phyloP scores from a whole-genome alignment of 225 moss, liverwort and hornwort genomes.

The Pseudoscleropodium purum region DNA sequence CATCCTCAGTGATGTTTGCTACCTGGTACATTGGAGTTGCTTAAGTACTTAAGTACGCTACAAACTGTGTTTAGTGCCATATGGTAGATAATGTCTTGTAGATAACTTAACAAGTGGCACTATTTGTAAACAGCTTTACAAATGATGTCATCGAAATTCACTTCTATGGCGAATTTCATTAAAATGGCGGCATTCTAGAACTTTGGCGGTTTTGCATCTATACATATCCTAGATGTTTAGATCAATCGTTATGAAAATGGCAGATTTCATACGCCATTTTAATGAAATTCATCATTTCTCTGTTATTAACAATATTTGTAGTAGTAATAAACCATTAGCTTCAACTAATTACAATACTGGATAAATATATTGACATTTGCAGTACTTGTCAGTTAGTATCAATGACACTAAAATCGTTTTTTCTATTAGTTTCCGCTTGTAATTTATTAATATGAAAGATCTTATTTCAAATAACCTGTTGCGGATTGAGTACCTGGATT shows the following conservation, averaged over 20 bases:
- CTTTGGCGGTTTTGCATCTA: too few species aligned
- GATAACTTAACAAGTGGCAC: background rate
- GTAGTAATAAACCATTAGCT: background rate
- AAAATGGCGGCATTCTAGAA: too few species aligned
- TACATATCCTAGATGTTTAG: too few species aligned
- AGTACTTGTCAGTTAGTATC: background rate
- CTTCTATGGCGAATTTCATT: too few species aligned
- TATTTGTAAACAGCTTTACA: background rate
- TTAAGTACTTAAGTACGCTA: too few species aligned
- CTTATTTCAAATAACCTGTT: background rate
- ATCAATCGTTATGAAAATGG: too few species aligned
- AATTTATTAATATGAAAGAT: background rate
- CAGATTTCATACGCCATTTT: too few species aligned
- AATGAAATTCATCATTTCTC: too few species aligned
- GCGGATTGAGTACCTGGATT: conserved; percentile 47
- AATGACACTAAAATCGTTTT: background rate
- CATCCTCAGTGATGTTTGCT: conserved; percentile 70
- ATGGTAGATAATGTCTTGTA: too few species aligned
- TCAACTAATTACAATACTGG: background rate
- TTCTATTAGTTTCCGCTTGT: background rate
- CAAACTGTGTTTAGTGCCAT: background rate
- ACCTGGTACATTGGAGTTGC: conserved; percentile 15
- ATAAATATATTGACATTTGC: too few species aligned
- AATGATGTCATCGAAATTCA: background rate
- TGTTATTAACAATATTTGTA: background rate